These are phyloP conservation scores for Zygotorulaspora chibaensis DNA, from an alignment of 805 yeast genomes.

Conservation along the genomic window DNA sequence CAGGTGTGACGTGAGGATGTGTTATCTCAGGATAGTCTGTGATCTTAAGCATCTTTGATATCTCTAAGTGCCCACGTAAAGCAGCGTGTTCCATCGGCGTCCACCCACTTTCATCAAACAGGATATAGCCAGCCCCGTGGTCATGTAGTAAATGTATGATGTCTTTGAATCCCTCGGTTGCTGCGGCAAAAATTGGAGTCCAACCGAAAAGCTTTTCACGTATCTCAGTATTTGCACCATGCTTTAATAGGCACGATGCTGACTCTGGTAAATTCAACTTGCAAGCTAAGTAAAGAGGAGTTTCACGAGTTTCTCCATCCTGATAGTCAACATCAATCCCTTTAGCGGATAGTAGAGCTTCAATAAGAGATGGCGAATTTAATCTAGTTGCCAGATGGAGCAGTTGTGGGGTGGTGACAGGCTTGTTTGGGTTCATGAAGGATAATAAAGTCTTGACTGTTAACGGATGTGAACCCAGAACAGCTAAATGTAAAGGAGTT, in stretches of 20 bases:
- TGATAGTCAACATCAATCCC: constrained; percentile 62
- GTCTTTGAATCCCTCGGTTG: constrained; percentile 70
- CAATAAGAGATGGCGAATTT: constrained; percentile 53
- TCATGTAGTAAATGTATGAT: constrained; percentile 53
- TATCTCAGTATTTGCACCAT: constrained; percentile 69
- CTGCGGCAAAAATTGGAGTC: constrained; percentile 90
- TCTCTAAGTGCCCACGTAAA: constrained; percentile 74
- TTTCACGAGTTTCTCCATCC: constrained; percentile 61
- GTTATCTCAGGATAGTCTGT: constrained; percentile 21
- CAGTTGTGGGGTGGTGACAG: constrained; percentile 50
- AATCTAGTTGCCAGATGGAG: constrained; percentile 59
- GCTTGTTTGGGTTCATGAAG: constrained; percentile 37
- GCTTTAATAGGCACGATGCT: constrained; percentile 50
- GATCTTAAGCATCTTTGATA: constrained; percentile 54
- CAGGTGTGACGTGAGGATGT: constrained; percentile 19
- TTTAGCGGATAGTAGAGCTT: constrained; percentile 47
- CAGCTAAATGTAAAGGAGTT: constrained; percentile 80
- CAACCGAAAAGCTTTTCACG: constrained; percentile 81
- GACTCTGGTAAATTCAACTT: constrained; percentile 54
- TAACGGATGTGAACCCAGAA: constrained; percentile 75
- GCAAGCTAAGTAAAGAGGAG: constrained; percentile 78
- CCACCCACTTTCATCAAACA: constrained; percentile 87
- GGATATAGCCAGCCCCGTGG: constrained; percentile 49
- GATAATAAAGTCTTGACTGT: constrained; percentile 60
- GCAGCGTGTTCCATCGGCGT: constrained; percentile 96